Percentiles rank a stretch among this genome's conserved stretches.
Conservation (phyloP, 2,329 filamentous ascomycete species). For the Pseudogymnoascus sp. region DNA sequence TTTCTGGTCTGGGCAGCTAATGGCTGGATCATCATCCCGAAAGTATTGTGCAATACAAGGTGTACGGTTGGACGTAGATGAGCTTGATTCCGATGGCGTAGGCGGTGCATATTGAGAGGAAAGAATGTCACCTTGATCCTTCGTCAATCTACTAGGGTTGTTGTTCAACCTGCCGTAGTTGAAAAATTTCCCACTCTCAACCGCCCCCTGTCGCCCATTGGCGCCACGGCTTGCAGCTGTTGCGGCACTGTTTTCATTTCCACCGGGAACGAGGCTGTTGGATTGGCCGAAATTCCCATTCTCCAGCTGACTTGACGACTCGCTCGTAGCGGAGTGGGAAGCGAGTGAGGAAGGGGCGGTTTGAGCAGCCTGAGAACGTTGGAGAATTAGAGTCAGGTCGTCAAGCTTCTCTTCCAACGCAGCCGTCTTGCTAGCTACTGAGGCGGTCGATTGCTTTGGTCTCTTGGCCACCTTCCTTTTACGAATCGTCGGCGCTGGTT, state of each 20-base stretch:
- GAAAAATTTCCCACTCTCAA: background rate
- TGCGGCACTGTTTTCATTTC: background rate
- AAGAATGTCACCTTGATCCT: background rate
- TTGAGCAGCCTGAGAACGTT: constrained; percentile 11
- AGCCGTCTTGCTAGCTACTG: constrained; percentile 13
- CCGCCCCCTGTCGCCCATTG: background rate
- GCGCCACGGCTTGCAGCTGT: background rate
- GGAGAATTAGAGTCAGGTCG: constrained; percentile 15
- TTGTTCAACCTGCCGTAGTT: background rate
- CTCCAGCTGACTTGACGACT: background rate
- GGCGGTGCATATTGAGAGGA: background rate
- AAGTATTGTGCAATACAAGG: background rate
- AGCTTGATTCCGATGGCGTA: background rate
- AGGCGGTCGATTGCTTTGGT: constrained; percentile 7
- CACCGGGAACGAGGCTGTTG: background rate
- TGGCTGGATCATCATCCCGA: background rate
- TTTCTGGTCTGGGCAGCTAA: background rate
- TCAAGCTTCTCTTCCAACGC: constrained; percentile 18
- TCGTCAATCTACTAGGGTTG: background rate
- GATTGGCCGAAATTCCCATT: background rate
- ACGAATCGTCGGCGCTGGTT: constrained; percentile 12
- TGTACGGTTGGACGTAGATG: background rate
- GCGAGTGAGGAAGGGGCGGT: background rate
- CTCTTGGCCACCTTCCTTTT: constrained; percentile 13
- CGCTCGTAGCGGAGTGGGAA: background rate